A percentile compares a stretch with the other conserved stretches of the same genome.
Conservation (phyloP, 176 grass and related monocot genomes). For the Carex cristatella region DNA sequence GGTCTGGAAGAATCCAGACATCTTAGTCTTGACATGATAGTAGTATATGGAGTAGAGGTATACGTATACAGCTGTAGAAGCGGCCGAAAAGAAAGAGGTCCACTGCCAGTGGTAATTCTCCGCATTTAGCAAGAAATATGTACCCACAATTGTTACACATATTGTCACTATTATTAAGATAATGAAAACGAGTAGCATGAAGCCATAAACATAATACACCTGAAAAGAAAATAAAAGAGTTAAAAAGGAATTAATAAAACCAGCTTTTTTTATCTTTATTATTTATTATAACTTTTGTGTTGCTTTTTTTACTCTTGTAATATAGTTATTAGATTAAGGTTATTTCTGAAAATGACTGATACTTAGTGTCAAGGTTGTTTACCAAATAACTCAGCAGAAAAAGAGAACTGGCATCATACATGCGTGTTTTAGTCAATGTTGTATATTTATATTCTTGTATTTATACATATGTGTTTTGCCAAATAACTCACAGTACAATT, state of each 20-base stretch:
- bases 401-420: not conserved
- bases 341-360: not conserved
- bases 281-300: not conserved
- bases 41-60: constrained; percentile 95
- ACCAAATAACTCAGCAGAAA: not conserved
- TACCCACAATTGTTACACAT: constrained; percentile 90
- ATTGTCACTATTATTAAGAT: constrained; percentile 91
- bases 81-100: constrained; percentile 98
- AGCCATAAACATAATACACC: constrained; percentile 98
- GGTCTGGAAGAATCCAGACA: constrained; percentile 97
- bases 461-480: too few species aligned
- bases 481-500: not conserved
- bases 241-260: not conserved
- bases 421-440: not conserved
- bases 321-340: not conserved
- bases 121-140: constrained; percentile 94
- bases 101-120: constrained; percentile 99
- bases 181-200: constrained; percentile 90
- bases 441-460: not conserved
- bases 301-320: not conserved
- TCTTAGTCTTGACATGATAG: constrained; percentile 94
- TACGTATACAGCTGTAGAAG: constrained; percentile 87
- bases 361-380: not conserved
- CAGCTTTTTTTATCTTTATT: not conserved
- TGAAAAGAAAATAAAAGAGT: constrained; percentile 39